A percentile compares a stretch with the other conserved stretches of the same genome.
Conservation (phyloP, 2,329 filamentous ascomycete genomes). For the Colletotrichum sansevieriae region DNA sequence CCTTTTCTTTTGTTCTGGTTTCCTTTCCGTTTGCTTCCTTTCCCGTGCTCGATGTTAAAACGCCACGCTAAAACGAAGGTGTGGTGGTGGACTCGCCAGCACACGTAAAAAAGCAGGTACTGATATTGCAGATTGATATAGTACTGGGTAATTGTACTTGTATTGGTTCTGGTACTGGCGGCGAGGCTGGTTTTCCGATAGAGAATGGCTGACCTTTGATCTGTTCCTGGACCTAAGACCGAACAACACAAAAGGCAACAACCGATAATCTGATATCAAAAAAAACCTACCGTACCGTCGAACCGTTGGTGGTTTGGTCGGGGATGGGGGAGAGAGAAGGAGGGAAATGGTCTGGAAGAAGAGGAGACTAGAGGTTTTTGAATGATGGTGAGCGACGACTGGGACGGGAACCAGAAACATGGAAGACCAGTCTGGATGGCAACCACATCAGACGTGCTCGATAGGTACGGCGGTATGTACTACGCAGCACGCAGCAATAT, state of each 20-base stretch:
- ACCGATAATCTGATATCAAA: constrained; percentile 12
- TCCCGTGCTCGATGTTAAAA: constrained; percentile 9
- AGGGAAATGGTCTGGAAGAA: constrained; percentile 34
- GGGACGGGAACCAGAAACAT: constrained; percentile 30
- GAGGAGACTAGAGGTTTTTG: constrained; percentile 54
- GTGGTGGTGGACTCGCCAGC: constrained; percentile 32
- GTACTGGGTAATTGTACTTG: not conserved
- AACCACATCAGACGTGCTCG: constrained; percentile 20
- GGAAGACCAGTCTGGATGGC: constrained; percentile 24
- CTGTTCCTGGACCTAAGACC: constrained; percentile 29
- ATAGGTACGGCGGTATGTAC: not conserved
- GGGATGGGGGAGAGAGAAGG: constrained; percentile 47
- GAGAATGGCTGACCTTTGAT: constrained; percentile 35
- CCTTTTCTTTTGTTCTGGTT: not conserved
- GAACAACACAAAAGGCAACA: constrained; percentile 23
- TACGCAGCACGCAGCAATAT: not conserved
- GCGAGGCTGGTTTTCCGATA: constrained; percentile 21
- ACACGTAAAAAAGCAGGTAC: constrained; percentile 12
- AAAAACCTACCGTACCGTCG: constrained; percentile 40
- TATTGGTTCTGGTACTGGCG: not conserved
- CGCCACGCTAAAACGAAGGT: constrained; percentile 28
- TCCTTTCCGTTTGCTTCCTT: constrained; percentile 17
- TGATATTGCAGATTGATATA: not conserved
- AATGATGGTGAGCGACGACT: constrained; percentile 50
- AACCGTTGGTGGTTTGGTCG: constrained; percentile 41